phyloP scores from a whole-genome alignment of 73 alveolate genomes.

The Diophrys sp. region DNA sequence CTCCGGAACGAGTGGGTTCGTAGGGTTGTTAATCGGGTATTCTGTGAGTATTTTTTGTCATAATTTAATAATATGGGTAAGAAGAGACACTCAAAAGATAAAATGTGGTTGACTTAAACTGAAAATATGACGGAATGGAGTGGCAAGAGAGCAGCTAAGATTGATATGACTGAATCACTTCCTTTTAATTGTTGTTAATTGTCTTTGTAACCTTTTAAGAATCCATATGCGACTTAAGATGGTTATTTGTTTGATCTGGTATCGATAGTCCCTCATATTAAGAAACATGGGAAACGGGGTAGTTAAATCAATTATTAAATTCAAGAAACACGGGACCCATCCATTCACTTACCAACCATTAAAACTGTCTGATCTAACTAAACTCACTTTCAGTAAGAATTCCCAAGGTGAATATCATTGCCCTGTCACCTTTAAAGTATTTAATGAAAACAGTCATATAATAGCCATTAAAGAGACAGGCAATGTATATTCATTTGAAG shows the following conservation, averaged over 20 bases:
- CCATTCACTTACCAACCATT: conserved; percentile 90
- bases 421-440: conserved; percentile 85
- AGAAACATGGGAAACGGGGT: conserved; percentile 76
- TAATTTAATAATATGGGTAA: conserved; percentile 60
- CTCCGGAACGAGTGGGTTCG: not conserved
- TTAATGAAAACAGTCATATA: conserved; percentile 83
- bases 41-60: not conserved
- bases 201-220: conserved; percentile 74
- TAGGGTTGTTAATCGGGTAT: not conserved
- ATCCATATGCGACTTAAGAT: conserved; percentile 88
- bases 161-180: conserved; percentile 55
- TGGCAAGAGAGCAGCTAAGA: conserved; percentile 63
- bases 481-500: conserved; percentile 89
- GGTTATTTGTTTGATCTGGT: conserved; percentile 87
- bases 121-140: conserved; percentile 80
- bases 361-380: conserved; percentile 71
- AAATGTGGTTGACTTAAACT: conserved; percentile 70
- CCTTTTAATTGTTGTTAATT: conserved; percentile 89
- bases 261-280: conserved; percentile 84
- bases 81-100: conserved; percentile 82
- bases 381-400: conserved; percentile 85
- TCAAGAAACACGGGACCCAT: conserved; percentile 81
- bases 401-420: conserved; percentile 94
- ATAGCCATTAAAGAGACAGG: conserved; percentile 95
- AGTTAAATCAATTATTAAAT: too few species aligned